Evolutionary conservation across 768 basidiomycete species (phyloP).

Genomic region (Boletales sp.): DNA sequence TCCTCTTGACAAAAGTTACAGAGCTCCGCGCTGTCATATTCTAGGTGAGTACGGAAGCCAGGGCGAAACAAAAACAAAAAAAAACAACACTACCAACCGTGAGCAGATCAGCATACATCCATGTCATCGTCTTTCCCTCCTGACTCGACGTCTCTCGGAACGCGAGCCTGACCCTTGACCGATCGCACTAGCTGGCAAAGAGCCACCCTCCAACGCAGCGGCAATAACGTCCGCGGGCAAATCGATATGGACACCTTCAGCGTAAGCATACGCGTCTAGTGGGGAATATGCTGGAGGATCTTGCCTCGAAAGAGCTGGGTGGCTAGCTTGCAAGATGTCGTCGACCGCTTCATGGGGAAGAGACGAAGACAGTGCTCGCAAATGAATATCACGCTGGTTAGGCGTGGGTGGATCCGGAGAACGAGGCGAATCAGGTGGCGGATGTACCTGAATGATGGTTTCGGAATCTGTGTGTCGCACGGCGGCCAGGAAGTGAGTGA

Average conservation of each 20-base stretch:
- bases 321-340: slow-evolving; percentile 25
- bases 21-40: slow-evolving; percentile 11
- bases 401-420: slow-evolving; percentile 85
- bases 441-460: slow-evolving; percentile 66
- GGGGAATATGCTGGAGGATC: slow-evolving; percentile 88
- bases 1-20: slow-evolving; percentile 20
- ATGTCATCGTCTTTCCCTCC: slow-evolving; percentile 41
- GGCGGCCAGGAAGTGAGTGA: slow-evolving; percentile 61
- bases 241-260: slow-evolving; percentile 90
- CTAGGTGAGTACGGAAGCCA: slow-evolving; percentile 1
- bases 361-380: slow-evolving; percentile 50
- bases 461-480: slow-evolving; percentile 64
- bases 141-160: slow-evolving; percentile 57
- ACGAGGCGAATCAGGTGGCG: slow-evolving; percentile 75
- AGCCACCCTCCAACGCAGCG: slow-evolving; percentile 76
- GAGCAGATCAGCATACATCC: background rate
- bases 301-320: slow-evolving; percentile 43
- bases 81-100: slow-evolving; percentile 6
- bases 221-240: slow-evolving; percentile 90
- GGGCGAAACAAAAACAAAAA: background rate
- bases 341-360: slow-evolving; percentile 14
- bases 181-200: slow-evolving; percentile 56
- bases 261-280: slow-evolving; percentile 78
- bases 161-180: slow-evolving; percentile 46
- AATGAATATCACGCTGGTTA: slow-evolving; percentile 74